Evolutionary conservation across 1,139 yeast species (phyloP).

Genomic region (Debaryomyces udenii): DNA sequence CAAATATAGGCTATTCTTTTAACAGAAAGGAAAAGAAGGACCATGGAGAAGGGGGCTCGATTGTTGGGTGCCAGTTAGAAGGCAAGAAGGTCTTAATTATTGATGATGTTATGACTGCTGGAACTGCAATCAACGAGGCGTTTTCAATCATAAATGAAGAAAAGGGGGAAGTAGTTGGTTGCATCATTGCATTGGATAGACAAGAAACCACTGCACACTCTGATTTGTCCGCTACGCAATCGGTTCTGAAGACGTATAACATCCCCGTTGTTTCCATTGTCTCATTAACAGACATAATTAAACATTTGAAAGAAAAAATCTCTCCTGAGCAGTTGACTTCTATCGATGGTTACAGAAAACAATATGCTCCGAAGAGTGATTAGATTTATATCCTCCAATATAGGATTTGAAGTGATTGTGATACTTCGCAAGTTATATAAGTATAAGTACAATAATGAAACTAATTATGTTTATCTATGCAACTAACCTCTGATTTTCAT

Average conservation of each 20-base stretch:
- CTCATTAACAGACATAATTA: conserved; percentile 71
- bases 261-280: conserved; percentile 88
- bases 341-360: conserved; percentile 61
- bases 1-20: conserved; percentile 68
- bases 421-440: too few relatives aligned
- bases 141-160: conserved; percentile 73
- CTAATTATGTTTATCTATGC: not conserved
- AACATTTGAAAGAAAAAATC: conserved; percentile 58
- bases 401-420: too few relatives aligned
- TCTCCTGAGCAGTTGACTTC: conserved; percentile 55
- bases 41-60: conserved; percentile 97
- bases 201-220: conserved; percentile 82
- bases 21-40: conserved; percentile 94
- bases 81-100: conserved; percentile 79
- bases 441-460: too few relatives aligned
- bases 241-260: conserved; percentile 67
- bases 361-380: conserved; percentile 45
- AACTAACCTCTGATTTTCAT: conserved; percentile 49
- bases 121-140: conserved; percentile 96
- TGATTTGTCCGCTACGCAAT: conserved; percentile 76
- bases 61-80: conserved; percentile 80
- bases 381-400: not conserved
- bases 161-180: conserved; percentile 77
- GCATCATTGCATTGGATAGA: conserved; percentile 88
- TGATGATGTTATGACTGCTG: conserved; percentile 98